Conservation (phyloP, 1,139 yeast species). For the Maudiozyma humilis region DNA sequence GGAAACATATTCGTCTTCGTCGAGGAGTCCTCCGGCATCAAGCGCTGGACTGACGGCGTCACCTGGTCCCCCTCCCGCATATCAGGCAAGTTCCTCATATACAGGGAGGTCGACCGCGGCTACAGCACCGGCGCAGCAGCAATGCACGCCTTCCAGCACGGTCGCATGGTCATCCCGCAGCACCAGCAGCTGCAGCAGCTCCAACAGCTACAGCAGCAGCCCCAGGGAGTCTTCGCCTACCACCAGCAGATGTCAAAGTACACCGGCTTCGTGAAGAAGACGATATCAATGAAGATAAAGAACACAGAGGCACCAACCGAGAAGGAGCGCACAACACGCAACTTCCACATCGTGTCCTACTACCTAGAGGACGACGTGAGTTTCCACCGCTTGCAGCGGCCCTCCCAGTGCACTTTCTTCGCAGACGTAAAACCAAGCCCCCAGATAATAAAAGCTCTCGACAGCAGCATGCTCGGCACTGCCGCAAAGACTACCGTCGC, state of each 20-base stretch:
- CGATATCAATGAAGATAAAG: slow-evolving; percentile 51
- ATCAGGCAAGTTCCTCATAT: slow-evolving; percentile 72
- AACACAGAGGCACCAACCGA: slow-evolving; percentile 2
- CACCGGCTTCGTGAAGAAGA: slow-evolving; percentile 73
- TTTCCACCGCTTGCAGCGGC: slow-evolving; percentile 47
- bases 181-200: neutral
- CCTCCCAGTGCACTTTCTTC: slow-evolving; percentile 45
- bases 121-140: neutral
- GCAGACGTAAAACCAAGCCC: slow-evolving; percentile 44
- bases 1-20: slow-evolving; percentile 81
- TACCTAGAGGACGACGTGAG: slow-evolving; percentile 67
- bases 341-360: slow-evolving; percentile 72
- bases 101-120: slow-evolving; percentile 56
- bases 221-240: slow-evolving; percentile 31
- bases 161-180: neutral
- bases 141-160: neutral
- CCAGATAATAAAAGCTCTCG: slow-evolving; percentile 33
- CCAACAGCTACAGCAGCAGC: neutral
- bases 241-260: slow-evolving; percentile 45
- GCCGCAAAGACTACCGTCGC: neutral
- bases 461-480: slow-evolving; percentile 1
- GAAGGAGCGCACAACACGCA: slow-evolving; percentile 29
- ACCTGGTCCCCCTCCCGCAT: slow-evolving; percentile 90
- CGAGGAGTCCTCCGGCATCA: slow-evolving; percentile 75
- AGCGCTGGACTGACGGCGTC: slow-evolving; percentile 91